These are phyloP conservation scores for Takakia lepidozioides DNA, from an alignment of 225 moss, liverwort and hornwort genomes.

Conservation along the genomic window DNA sequence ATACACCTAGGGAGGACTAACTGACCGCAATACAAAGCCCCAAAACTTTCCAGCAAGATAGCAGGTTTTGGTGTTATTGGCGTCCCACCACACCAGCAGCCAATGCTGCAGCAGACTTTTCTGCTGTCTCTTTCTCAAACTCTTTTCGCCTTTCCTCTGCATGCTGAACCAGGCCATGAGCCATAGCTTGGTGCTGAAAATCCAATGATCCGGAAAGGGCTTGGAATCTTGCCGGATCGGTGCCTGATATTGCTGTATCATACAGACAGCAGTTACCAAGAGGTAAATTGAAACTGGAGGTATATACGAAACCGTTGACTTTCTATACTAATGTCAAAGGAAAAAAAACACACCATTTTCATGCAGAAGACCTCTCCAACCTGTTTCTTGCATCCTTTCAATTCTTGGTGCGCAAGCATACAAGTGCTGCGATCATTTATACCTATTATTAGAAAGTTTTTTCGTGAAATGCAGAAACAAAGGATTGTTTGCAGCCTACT, in stretches of 20 bases:
- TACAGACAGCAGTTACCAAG: conserved; percentile 3
- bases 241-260: conserved; percentile 61
- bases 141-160: conserved; percentile 92
- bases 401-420: too few species aligned
- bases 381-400: too few species aligned
- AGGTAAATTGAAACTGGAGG: background rate
- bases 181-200: conserved; percentile 94
- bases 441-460: background rate
- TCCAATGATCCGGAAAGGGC: conserved; percentile 80
- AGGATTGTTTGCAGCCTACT: background rate
- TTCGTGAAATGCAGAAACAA: background rate
- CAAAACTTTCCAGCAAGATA: conserved; percentile 40
- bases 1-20: too few species aligned
- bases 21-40: too few species aligned
- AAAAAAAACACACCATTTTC: background rate
- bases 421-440: too few species aligned
- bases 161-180: conserved; percentile 78
- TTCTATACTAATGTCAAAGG: background rate
- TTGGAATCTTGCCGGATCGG: conserved; percentile 82
- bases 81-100: conserved; percentile 33
- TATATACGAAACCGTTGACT: background rate
- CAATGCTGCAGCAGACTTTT: conserved; percentile 52
- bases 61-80: conserved; percentile 33
- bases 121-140: conserved; percentile 76
- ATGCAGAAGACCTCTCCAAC: too few species aligned